Percentiles rank a stretch among this genome's conserved stretches.
Conservation (phyloP, 352 stramenopile genomes). For the Pythium graminicola region DNA sequence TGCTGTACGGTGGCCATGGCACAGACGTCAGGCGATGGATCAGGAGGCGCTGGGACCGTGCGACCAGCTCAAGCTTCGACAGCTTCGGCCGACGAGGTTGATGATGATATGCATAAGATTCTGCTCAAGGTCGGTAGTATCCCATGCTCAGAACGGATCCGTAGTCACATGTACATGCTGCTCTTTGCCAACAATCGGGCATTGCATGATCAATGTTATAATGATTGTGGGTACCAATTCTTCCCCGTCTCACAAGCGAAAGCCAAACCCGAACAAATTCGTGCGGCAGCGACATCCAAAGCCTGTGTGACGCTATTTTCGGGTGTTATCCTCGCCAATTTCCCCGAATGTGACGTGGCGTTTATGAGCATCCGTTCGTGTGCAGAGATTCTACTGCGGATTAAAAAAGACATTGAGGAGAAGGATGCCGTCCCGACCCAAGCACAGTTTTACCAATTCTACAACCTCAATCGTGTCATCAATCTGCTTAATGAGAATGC, state of each 20-base stretch:
- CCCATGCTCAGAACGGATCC: conserved; percentile 10
- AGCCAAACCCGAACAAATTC: conserved; percentile 36
- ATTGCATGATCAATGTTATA: conserved; percentile 44
- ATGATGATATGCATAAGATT: conserved; percentile 22
- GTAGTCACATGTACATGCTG: conserved; percentile 16
- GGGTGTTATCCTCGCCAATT: conserved; percentile 16
- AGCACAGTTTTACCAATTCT: conserved; percentile 26
- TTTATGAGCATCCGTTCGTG: conserved; percentile 20
- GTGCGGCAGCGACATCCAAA: conserved; percentile 28
- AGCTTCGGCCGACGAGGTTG: neutral
- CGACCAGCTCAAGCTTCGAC: neutral
- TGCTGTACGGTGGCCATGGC: neutral
- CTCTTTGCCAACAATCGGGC: conserved; percentile 49
- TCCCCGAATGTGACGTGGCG: conserved; percentile 43
- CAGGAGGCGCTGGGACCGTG: neutral
- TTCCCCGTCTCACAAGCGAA: conserved; percentile 44
- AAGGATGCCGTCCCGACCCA: conserved; percentile 13
- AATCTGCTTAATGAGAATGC: conserved; percentile 27
- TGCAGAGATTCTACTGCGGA: conserved; percentile 24
- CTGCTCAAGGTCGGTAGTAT: conserved; percentile 18
- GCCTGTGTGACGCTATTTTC: conserved; percentile 25
- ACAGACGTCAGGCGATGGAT: neutral
- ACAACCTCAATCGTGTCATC: conserved; percentile 28
- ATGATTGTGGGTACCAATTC: conserved; percentile 48
- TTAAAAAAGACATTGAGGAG: conserved; percentile 23